Conservation (phyloP, 495 filamentous ascomycete genomes). For the Glarea lozoyensis region DNA sequence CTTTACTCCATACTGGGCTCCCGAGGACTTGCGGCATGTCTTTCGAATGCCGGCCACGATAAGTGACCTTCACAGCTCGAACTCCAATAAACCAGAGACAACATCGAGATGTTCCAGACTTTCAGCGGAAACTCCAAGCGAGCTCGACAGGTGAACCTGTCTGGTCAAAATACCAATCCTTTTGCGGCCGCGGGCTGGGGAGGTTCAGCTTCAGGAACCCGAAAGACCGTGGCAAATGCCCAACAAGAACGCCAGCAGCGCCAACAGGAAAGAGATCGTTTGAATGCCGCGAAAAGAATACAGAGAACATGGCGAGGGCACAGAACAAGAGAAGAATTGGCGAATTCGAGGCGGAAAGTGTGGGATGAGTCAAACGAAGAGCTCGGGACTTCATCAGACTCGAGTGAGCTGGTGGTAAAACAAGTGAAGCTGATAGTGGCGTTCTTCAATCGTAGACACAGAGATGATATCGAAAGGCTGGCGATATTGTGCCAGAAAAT, state of each 20-base stretch:
- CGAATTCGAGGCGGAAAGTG: conserved; percentile 47
- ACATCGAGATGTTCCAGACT: conserved; percentile 72
- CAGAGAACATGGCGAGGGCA: conserved; percentile 83
- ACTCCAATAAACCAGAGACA: too few species aligned
- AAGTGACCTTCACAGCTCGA: too few species aligned
- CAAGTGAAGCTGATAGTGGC: conserved; percentile 22
- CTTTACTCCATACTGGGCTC: too few species aligned
- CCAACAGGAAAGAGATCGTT: conserved; percentile 71
- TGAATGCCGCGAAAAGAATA: conserved; percentile 64
- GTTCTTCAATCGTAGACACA: conserved; percentile 20
- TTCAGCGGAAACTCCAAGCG: conserved; percentile 84
- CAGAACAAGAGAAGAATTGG: conserved; percentile 48
- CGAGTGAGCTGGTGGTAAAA: conserved; percentile 18
- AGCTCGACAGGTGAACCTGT: conserved; percentile 87
- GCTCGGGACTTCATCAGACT: conserved; percentile 1
- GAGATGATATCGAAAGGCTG: conserved; percentile 17
- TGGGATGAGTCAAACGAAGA: conserved; percentile 48
- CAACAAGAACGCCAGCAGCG: conserved; percentile 73
- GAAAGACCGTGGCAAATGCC: conserved; percentile 72
- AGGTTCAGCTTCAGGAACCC: conserved; percentile 45
- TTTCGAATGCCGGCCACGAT: too few species aligned
- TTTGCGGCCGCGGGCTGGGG: conserved; percentile 50
- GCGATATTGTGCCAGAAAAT: conserved; percentile 11
- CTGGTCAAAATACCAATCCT: conserved; percentile 71
- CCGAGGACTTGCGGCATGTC: too few species aligned